Base-by-base conservation (phyloP, 2,329 filamentous ascomycete species). In the Penicillium fuscoglaucum region DNA sequence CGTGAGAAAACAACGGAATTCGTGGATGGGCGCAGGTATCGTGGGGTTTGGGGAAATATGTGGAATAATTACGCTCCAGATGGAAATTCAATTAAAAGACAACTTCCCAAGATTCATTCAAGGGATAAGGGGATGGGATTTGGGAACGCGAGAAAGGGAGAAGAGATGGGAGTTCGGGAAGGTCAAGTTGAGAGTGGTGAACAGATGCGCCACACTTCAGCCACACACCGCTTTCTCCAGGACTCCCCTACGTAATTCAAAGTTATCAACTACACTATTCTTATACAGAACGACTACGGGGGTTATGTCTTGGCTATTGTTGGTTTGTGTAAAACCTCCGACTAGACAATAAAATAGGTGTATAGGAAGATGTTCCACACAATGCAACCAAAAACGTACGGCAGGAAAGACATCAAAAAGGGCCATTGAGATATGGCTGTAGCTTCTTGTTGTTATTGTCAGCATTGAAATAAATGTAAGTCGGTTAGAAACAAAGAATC, bases 1-100 rank as follows among this genome's bases (percentile, higher is more conserved):
- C 70, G 72, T 74, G 70, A 71, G 72, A 68, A 63, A 62, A 55
- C 57, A 61, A 62, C 58, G 63, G 58, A 57, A 47, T 50, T 61
- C 63, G 59, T 57, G 58, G 52, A 48, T 26, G 44, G 48, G 29
- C 50, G 49, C 49, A 52, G 24, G 52, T 51, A 54, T 52, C 50
- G 40, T 57, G 55, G 49, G 40, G 52, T 58, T 52, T 52, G 59
- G 51, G 46, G 46, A 60, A 55, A 33, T 49, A 57, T 51, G 46
- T 58, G 50, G 56, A 41, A 58, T 52, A 44, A 49, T 41, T 53
- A 44, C 55, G 29, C 59, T 61, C 59, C 53, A 56, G 53, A 51
- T 59, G 45, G 37, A 49, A 61, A 59, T 61, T 60, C 57, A 51
- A 60, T 35, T 46, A 55, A 53, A 47, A 56, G 17, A 37, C 37